Conservation (phyloP, 768 basidiomycete species). For the Leucogyrophana mollusca region DNA sequence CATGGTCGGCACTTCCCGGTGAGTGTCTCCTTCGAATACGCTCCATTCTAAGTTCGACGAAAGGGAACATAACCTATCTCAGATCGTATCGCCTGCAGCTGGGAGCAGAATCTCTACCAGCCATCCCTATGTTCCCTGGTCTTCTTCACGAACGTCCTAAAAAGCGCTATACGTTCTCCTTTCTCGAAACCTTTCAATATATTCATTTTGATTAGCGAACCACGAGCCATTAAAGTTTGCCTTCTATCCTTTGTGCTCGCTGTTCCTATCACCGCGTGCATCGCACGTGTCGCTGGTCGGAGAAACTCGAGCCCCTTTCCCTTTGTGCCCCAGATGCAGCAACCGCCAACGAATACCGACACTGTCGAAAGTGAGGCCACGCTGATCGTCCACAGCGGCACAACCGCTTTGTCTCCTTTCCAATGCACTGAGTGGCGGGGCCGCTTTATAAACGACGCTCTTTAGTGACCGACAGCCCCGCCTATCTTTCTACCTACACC, state of each 20-base stretch:
- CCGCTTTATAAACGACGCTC: conserved; percentile 22
- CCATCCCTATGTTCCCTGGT: no score
- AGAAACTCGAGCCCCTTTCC: not conserved
- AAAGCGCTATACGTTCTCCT: no score
- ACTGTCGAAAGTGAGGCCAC: conserved; percentile 10
- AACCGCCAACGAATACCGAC: conserved; percentile 3
- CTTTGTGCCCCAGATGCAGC: not conserved
- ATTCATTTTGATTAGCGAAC: conserved; percentile 4
- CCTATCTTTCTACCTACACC: not conserved
- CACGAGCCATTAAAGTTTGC: conserved; percentile 5
- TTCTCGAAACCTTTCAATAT: no score
- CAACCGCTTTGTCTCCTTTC: conserved; percentile 19
- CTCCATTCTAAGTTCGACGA: no score
- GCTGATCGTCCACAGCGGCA: conserved; percentile 8
- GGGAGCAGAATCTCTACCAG: no score
- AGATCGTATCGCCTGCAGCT: no score
- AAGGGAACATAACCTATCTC: no score
- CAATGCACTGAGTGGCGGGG: conserved; percentile 22
- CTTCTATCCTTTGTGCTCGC: no score
- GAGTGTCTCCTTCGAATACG: no score
- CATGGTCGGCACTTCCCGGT: no score
- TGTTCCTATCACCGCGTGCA: no score
- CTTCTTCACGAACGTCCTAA: no score
- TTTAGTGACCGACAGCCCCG: not conserved
- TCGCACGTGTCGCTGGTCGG: not conserved